phyloP scores from a whole-genome alignment of 805 yeast genomes.

The Komagataella phaffii region DNA sequence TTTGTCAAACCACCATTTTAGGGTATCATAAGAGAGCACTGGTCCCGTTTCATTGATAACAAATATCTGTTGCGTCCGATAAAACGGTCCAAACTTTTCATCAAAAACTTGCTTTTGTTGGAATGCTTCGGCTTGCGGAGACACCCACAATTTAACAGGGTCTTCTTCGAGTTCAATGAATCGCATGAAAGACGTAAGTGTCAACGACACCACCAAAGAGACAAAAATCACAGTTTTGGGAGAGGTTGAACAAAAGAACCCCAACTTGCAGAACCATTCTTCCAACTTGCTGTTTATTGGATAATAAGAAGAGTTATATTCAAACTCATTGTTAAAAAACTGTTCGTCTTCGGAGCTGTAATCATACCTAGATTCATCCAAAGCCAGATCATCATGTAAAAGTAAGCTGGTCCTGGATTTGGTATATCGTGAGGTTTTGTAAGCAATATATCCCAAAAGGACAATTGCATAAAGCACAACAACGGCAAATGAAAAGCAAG shows the following conservation, averaged over 20 bases:
- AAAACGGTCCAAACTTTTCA: slow-evolving; percentile 80
- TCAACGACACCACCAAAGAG: slow-evolving; percentile 24
- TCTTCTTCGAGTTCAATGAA: slow-evolving; percentile 53
- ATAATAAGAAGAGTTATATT: slow-evolving; percentile 21
- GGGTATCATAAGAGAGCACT: slow-evolving; percentile 53
- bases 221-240: slow-evolving; percentile 41
- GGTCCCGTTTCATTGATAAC: slow-evolving; percentile 57
- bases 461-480: slow-evolving; percentile 30
- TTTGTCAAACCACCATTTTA: slow-evolving; percentile 83
- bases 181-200: slow-evolving; percentile 38
- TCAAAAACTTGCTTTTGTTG: slow-evolving; percentile 61
- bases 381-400: neutral
- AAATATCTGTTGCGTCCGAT: slow-evolving; percentile 75
- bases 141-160: slow-evolving; percentile 86
- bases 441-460: slow-evolving; percentile 4
- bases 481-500: slow-evolving; percentile 62
- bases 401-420: neutral
- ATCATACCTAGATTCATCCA: slow-evolving; percentile 2
- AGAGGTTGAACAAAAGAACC: slow-evolving; percentile 43
- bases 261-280: slow-evolving; percentile 32
- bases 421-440: neutral
- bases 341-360: slow-evolving; percentile 18
- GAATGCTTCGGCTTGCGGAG: slow-evolving; percentile 58
- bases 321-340: slow-evolving; percentile 9
- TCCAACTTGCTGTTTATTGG: slow-evolving; percentile 35